phyloP scores from a whole-genome alignment of 2,329 filamentous ascomycete genomes.

The Trichophyton rubrum region DNA sequence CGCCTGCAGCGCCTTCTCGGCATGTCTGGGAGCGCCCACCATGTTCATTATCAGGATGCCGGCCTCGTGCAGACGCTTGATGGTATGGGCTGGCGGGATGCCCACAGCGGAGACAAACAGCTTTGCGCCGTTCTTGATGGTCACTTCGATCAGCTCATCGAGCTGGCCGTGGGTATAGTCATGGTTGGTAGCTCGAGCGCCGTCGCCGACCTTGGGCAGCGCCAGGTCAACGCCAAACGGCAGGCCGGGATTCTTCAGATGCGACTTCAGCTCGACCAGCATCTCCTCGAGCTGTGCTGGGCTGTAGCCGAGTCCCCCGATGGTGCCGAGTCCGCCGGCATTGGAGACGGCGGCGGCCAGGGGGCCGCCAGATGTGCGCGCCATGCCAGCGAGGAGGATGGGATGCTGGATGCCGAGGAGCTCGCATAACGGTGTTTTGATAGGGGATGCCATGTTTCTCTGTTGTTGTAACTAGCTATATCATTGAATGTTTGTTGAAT shows the following conservation, averaged over 20 bases:
- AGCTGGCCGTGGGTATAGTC: constrained; percentile 88
- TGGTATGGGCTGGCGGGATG: constrained; percentile 61
- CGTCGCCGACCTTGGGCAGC: constrained; percentile 74
- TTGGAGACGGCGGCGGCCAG: constrained; percentile 82
- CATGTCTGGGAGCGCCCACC: constrained; percentile 87
- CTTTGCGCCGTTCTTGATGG: constrained; percentile 68
- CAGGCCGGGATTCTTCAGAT: constrained; percentile 52
- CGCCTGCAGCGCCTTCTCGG: constrained; percentile 70
- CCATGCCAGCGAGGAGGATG: constrained; percentile 89
- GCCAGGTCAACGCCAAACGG: constrained; percentile 89
- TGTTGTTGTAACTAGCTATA: no score
- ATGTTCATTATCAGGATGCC: constrained; percentile 92
- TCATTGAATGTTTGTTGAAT: background rate
- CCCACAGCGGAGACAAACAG: constrained; percentile 84
- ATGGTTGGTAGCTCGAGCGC: constrained; percentile 80
- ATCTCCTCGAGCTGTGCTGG: constrained; percentile 64
- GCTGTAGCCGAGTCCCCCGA: constrained; percentile 55
- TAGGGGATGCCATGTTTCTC: constrained; percentile 26
- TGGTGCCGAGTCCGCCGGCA: constrained; percentile 62
- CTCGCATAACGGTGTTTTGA: constrained; percentile 63
- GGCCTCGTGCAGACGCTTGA: constrained; percentile 63
- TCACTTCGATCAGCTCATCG: constrained; percentile 76
- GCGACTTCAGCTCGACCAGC: constrained; percentile 71
- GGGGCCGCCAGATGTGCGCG: constrained; percentile 62
- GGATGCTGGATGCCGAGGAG: constrained; percentile 79